Conservation (phyloP, 208 protist genomes). For the Trypanosoma mega region DNA sequence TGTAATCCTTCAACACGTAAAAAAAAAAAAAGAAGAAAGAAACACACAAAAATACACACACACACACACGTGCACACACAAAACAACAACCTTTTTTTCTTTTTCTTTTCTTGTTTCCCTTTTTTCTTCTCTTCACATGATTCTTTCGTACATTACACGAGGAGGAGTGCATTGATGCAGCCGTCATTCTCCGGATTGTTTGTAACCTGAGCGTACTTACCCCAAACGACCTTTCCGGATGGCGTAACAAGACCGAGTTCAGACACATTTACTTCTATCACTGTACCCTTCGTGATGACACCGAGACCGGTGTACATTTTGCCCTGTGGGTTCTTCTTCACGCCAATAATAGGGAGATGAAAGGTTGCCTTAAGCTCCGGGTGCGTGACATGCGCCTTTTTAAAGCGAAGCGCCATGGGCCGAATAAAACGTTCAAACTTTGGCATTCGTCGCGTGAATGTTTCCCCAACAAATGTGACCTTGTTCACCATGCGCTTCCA, state of each 20-base stretch:
- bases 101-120: too few species aligned
- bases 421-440: slow-evolving; percentile 99
- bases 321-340: slow-evolving; percentile 99
- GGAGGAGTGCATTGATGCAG: slow-evolving; percentile 99
- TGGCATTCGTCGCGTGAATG: slow-evolving; percentile 99
- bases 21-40: slow-evolving; percentile 26
- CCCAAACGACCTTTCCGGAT: slow-evolving; percentile 98
- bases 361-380: slow-evolving; percentile 99
- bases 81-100: slow-evolving; percentile 3
- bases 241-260: slow-evolving; percentile 99
- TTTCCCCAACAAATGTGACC: slow-evolving; percentile 99
- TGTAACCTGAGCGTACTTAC: slow-evolving; percentile 99
- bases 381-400: slow-evolving; percentile 99
- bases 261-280: slow-evolving; percentile 99
- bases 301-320: slow-evolving; percentile 99
- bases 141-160: slow-evolving; percentile 96
- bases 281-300: slow-evolving; percentile 99
- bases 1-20: too few species aligned
- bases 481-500: slow-evolving; percentile 99
- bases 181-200: slow-evolving; percentile 99
- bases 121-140: neutral
- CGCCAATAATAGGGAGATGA: slow-evolving; percentile 98
- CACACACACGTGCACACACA: neutral
- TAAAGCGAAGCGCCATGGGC: slow-evolving; percentile 98
- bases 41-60: slow-evolving; percentile 5